Percentiles rank a stretch among this genome's conserved stretches.
Evolutionary conservation across 257 asterid species (phyloP).

Genomic region (Henckelia pumila): DNA sequence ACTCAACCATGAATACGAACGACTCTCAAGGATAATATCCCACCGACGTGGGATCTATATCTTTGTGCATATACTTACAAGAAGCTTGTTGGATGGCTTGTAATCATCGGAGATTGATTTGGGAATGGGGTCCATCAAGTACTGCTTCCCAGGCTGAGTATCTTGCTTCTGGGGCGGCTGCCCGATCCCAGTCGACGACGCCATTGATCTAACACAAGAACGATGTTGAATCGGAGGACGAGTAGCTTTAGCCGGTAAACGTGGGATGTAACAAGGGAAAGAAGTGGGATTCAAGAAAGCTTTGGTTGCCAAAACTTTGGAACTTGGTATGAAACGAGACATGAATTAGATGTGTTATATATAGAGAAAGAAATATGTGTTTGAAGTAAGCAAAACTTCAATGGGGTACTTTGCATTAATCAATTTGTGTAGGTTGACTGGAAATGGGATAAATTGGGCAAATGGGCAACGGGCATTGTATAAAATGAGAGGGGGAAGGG

Average conservation of each 20-base stretch:
- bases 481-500: neutral
- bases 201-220: neutral
- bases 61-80: slow-evolving; percentile 19
- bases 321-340: neutral
- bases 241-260: neutral
- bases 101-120: neutral
- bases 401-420: too few species aligned
- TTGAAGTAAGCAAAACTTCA: too few species aligned
- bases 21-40: too few species aligned
- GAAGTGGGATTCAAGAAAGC: neutral
- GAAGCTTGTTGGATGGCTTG: slow-evolving; percentile 32
- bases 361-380: too few species aligned
- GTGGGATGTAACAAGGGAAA: neutral
- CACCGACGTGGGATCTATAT: too few species aligned
- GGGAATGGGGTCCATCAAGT: slow-evolving; percentile 46
- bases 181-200: neutral
- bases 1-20: too few species aligned
- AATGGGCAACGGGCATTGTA: neutral
- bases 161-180: slow-evolving; percentile 42
- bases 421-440: too few species aligned
- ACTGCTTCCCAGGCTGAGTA: slow-evolving; percentile 52
- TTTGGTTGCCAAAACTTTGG: neutral
- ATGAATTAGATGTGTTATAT: too few species aligned
- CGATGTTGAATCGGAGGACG: neutral
- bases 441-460: neutral